Conservation (phyloP, 257 asterid genomes). For the Craterostigma plantagineum region DNA sequence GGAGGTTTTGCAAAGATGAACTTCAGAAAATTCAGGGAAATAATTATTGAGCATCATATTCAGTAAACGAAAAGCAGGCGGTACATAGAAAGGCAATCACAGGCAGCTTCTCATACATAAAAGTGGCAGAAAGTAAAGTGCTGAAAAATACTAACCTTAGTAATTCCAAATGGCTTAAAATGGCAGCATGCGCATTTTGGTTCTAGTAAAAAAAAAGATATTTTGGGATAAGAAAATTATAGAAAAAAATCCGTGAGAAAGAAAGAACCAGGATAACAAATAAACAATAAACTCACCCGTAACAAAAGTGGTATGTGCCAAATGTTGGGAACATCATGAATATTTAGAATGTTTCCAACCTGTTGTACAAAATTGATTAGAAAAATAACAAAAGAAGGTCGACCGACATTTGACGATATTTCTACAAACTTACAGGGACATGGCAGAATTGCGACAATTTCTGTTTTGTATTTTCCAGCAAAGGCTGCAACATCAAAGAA, state of each 20-base stretch:
- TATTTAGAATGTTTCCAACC: conserved; percentile 53
- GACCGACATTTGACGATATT: too few species aligned
- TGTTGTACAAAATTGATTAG: conserved; percentile 9
- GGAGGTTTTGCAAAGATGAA: background rate
- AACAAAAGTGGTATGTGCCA: conserved; percentile 88
- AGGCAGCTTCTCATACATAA: background rate
- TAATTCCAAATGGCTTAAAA: conserved; percentile 59
- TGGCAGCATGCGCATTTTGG: conserved; percentile 76
- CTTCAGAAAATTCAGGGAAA: background rate
- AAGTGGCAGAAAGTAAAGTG: conserved; percentile 1
- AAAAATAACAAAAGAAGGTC: background rate
- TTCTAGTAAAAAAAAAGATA: conserved; percentile 26
- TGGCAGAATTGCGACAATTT: conserved; percentile 91
- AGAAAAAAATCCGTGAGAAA: background rate
- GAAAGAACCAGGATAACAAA: conserved; percentile 1
- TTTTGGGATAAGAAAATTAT: conserved; percentile 3
- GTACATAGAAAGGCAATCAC: too few species aligned
- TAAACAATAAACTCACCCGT: conserved; percentile 31
- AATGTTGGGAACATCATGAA: conserved; percentile 85
- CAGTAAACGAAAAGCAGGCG: too few species aligned
- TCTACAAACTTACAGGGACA: conserved; percentile 37
- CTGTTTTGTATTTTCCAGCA: conserved; percentile 59
- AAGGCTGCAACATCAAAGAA: conserved; percentile 38
- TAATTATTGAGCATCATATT: too few species aligned
- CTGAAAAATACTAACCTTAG: conserved; percentile 22